Evolutionary conservation across 225 moss, liverwort and hornwort genomes (phyloP), one percentile per base, ranked within the genome.

Genomic region (Neckera pumila): DNA sequence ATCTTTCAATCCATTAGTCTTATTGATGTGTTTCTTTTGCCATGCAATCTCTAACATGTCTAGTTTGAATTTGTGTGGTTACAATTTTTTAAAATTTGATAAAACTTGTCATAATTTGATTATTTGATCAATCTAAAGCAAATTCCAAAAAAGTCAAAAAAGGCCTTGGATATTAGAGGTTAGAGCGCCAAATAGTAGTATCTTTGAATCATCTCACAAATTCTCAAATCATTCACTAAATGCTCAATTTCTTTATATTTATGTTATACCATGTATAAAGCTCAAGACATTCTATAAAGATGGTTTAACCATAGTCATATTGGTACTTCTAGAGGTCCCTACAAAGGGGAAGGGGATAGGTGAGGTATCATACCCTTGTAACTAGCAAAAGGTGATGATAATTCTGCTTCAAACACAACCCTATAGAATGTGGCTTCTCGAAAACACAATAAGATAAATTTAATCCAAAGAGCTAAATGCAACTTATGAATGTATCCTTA

Each of bases 151-250:
- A 4, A 25, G 8, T 2, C 14, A 7, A 69, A 22, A 25, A 23
- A 7, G 1, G 4, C 19, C 19, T 11, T 47, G 19, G 7, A 17
- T 17, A 8, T 10, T 0, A 15, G 27, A 16, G 43, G 1, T 0
- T 1, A 28, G 9, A 10, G 5, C 17, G 1, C 4, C 7, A 31
- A 47, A 19, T 19, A 31, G 2, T 47, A 12, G 4, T 49, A 54
- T 77, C 36, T 9, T 77, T 15, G 6, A 23, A 36, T 34, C 14
- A 2, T 53, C 9, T 76, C 14, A 36, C 34, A 36, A 22, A 53
- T 22, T 14, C 1, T 51, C 23, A 51, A 51, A 53, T 3, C 12
- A 30, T 75, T 49, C 5, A 49, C 8, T 19, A 75, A 75, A 75
- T 30, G 9, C 12, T 21, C 14, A 53, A 14, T 53, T 34, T 34